Base-by-base conservation (phyloP, 345 rosid genomes). In the Sonneratia caseolaris region DNA sequence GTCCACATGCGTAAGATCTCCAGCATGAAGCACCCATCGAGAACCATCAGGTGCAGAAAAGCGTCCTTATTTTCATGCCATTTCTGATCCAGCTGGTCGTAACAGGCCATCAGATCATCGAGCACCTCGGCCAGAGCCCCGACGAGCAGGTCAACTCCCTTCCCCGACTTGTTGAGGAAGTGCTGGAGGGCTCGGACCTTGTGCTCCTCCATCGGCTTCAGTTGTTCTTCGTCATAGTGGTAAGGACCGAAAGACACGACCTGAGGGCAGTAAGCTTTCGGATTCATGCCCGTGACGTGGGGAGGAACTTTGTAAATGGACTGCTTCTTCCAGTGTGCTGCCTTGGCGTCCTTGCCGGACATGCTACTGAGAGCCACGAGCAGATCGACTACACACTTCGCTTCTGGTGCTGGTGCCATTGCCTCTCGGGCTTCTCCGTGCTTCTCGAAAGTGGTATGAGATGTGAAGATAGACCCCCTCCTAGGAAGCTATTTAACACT, bases 201-300 rank as follows among this genome's bases (percentile, higher is more conserved):
- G 49, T 67, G 45, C 70, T 67, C 49, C 12, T 67, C 70, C 70
- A 37, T 37, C 5, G 70, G 70, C 70, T 38, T 37, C 51, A 67
- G 79, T 24, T 72, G 80, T 4, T 72, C 72, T 15, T 71, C 40
- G 0, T 71, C 81, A 3, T 79, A 76, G 68, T 82, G 86, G 76
- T 79, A 82, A 22, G 85, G 89, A 4, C 82, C 85, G 7, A 85
- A 76, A 15, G 82, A 85, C 35, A 82, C 83, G 0, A 70, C 70
- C 69, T 75, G 81, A n/a, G 85, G 86, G 49, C 15, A 77, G 70
- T 82, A 81, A 47, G 84, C 85, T 69, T 64, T 57, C 32, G 66
- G 45, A 77, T 79, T 84, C 22, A 80, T 75, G 59, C 77, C 81
- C 0, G 72, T 68, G 75, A 82, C 76, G 47, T 73, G 47, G 4